Evolutionary conservation across 768 basidiomycete genomes (phyloP), one percentile per base, ranked within the genome.

Genomic region (Gloeophyllum trabeum): DNA sequence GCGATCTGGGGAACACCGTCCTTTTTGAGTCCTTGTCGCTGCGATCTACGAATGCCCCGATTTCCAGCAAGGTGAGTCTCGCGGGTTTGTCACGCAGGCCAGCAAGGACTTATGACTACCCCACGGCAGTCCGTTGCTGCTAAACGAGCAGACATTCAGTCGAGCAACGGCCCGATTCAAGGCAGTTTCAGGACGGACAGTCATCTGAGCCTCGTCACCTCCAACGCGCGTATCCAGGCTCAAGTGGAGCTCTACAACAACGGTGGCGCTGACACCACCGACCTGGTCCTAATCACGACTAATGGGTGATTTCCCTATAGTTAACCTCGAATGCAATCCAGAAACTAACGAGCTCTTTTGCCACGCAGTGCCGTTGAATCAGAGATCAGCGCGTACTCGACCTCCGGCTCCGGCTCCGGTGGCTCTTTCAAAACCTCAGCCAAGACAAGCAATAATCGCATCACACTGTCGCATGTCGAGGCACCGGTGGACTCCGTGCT

Each of bases 91-190:
- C 18, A 28, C 13, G 19, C 23, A 18, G 20, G 6, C n/a, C 3
- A 16, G 16, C 23, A 13, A 34, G 6, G 39, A 10, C 23, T 36
- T 13, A 16, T 42, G 6, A 24, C 12, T 24, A 18, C 28, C 16
- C 16, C 28, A 32, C 10, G 28, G 28, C 14, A 39, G n/a, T n/a
- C 14, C 28, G 24, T 6, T 43, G 7, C 32, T 5, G 34, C 44
- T 16, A n/a, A 36, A 10, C 19, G 13, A 12, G 16, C 54, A 4
- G 23, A 35, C 7, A 50, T 70, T 40, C 40, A 45, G n/a, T 70
- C 70, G 1, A 48, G 61, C 4, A 76, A 74, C 39, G 65, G 63
- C n/a, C 51, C 48, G 5, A 73, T 81, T 24, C 48, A 46, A 2
- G 77, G 78, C 2, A 46, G 43, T 14, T 73, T 65, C 54, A 61